These are phyloP conservation scores for Arthromyces matolae DNA, from an alignment of 768 basidiomycete genomes.

Conservation along the genomic window DNA sequence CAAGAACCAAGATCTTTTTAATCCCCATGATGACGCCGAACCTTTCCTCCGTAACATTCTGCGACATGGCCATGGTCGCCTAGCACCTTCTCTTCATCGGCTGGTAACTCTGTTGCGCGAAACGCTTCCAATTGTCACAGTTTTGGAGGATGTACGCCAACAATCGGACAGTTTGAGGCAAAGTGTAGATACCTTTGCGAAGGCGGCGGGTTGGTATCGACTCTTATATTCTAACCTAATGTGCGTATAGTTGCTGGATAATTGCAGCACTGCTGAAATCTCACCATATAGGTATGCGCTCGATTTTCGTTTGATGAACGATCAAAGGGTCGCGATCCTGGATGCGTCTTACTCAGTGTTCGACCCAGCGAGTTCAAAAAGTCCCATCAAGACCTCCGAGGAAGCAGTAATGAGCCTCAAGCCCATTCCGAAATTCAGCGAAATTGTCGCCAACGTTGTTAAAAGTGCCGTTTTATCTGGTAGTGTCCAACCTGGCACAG, in stretches of 20 bases:
- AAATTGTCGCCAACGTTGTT: slow-evolving; percentile 49
- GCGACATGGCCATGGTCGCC: slow-evolving; percentile 58
- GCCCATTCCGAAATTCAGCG: slow-evolving; percentile 57
- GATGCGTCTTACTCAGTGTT: slow-evolving; percentile 69
- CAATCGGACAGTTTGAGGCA: slow-evolving; percentile 29
- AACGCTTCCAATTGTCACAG: slow-evolving; percentile 73
- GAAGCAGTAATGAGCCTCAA: slow-evolving; percentile 38
- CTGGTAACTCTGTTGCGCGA: slow-evolving; percentile 68
- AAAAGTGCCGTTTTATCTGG: slow-evolving; percentile 33
- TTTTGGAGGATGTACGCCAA: slow-evolving; percentile 55
- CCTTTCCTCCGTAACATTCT: slow-evolving; percentile 70
- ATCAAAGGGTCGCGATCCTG: slow-evolving; percentile 63
- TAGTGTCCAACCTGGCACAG: slow-evolving; percentile 31
- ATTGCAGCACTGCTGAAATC: background rate
- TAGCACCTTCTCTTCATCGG: slow-evolving; percentile 61
- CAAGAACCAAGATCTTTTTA: slow-evolving; percentile 34
- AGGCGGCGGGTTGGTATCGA: slow-evolving; percentile 81
- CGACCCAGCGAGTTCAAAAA: slow-evolving; percentile 17
- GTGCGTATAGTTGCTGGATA: slow-evolving; percentile 31
- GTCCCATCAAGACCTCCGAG: background rate
- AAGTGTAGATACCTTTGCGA: slow-evolving; percentile 66
- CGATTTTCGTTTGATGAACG: slow-evolving; percentile 73
- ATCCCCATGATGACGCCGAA: slow-evolving; percentile 80
- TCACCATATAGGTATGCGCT: slow-evolving; percentile 61
- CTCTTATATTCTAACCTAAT: slow-evolving; percentile 65